These are phyloP conservation scores for Bolboschoenus planiculmis DNA, from an alignment of 176 grass and related monocot genomes.

Conservation along the genomic window DNA sequence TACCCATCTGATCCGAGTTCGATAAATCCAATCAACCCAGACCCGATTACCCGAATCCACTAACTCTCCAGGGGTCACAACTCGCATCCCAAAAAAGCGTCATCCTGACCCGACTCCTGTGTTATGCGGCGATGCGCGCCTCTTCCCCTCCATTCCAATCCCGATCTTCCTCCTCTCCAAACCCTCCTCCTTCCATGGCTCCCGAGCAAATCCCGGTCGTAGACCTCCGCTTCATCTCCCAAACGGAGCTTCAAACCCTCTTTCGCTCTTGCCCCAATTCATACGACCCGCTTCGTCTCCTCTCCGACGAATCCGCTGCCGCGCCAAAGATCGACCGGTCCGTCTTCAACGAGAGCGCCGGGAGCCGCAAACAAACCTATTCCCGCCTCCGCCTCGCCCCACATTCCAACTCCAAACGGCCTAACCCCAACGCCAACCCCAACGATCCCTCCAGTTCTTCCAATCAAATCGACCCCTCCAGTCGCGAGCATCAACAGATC, in stretches of 20 bases:
- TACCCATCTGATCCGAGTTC: neutral
- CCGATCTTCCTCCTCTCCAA: neutral
- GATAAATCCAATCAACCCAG: neutral
- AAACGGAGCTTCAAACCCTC: constrained; percentile 50
- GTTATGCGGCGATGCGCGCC: constrained; percentile 25
- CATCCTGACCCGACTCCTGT: neutral
- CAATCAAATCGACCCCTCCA: neutral
- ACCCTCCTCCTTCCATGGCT: constrained; percentile 31
- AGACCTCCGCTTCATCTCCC: constrained; percentile 65
- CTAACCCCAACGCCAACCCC: constrained; percentile 20
- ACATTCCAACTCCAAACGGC: constrained; percentile 18
- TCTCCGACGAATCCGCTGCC: constrained; percentile 38
- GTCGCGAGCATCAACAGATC: constrained; percentile 22
- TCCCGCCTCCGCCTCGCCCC: constrained; percentile 57
- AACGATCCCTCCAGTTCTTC: constrained; percentile 12
- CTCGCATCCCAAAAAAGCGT: constrained; percentile 2
- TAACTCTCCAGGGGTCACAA: neutral
- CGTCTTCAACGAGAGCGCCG: constrained; percentile 94
- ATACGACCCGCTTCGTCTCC: constrained; percentile 33
- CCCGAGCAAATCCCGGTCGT: constrained; percentile 57
- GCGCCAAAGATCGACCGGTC: constrained; percentile 68
- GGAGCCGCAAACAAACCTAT: constrained; percentile 86
- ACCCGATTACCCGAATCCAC: neutral
- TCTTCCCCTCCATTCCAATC: neutral
- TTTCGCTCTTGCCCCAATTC: constrained; percentile 37